These are phyloP conservation scores for Pythium guiyangense DNA, from an alignment of 352 stramenopile species.

Conservation along the genomic window DNA sequence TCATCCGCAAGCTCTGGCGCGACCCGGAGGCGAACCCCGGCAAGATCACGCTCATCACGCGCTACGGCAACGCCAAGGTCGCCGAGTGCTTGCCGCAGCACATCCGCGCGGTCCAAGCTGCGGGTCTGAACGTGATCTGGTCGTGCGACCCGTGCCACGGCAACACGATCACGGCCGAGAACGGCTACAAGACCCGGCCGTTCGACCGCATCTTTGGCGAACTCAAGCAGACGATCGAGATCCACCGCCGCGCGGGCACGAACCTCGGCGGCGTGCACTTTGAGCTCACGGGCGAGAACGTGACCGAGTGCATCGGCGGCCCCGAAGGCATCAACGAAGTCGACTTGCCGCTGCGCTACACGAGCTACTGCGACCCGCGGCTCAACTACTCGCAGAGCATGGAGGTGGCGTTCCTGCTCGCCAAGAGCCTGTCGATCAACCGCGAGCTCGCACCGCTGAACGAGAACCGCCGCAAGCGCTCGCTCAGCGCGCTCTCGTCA, in stretches of 20 bases:
- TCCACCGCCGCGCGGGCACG: constrained; percentile 94
- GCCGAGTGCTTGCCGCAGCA: constrained; percentile 92
- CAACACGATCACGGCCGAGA: constrained; percentile 97
- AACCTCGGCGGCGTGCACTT: constrained; percentile 94
- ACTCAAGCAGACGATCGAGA: constrained; percentile 96
- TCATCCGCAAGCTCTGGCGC: constrained; percentile 96
- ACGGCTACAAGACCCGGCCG: constrained; percentile 95
- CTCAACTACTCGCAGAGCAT: constrained; percentile 98
- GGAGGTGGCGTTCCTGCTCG: constrained; percentile 97
- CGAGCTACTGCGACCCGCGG: constrained; percentile 96
- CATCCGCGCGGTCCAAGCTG: constrained; percentile 94
- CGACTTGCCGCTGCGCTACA: constrained; percentile 92
- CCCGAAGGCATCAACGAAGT: constrained; percentile 92
- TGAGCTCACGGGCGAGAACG: constrained; percentile 98
- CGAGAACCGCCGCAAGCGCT: constrained; percentile 59
- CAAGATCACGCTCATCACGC: constrained; percentile 97
- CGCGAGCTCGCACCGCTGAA: constrained; percentile 63
- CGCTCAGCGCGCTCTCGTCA: constrained; percentile 17
- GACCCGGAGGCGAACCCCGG: constrained; percentile 90
- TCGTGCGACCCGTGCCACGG: constrained; percentile 95
- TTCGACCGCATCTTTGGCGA: constrained; percentile 97
- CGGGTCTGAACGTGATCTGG: constrained; percentile 95
- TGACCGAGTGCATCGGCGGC: constrained; percentile 98
- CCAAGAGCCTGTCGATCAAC: constrained; percentile 84
- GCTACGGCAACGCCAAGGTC: constrained; percentile 95